Evolutionary conservation across 208 protist species (phyloP).

Genomic region (Leishmania martiniquensis): DNA sequence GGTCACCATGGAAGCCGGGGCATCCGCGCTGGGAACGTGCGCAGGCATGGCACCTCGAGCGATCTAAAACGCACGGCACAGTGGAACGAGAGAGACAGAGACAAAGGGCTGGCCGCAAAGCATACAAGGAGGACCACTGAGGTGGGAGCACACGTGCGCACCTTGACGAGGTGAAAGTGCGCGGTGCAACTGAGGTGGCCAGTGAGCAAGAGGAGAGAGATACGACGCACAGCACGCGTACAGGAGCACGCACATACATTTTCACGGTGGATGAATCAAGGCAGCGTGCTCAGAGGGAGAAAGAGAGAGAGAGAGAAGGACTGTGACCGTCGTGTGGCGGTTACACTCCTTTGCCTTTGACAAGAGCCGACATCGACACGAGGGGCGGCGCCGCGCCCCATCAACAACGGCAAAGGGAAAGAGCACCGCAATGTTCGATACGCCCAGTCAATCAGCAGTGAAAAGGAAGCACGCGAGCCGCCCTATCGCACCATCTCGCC

Average conservation of each 20-base stretch:
- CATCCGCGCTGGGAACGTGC: neutral
- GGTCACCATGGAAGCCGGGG: slow-evolving; percentile 25
- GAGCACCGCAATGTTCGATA: neutral
- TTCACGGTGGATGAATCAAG: neutral
- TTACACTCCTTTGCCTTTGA: neutral
- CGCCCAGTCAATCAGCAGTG: neutral
- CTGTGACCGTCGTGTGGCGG: neutral
- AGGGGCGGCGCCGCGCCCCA: neutral
- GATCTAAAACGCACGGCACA: slow-evolving; percentile 4
- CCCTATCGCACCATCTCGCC: neutral
- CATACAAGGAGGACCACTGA: neutral
- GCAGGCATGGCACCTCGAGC: slow-evolving; percentile 3
- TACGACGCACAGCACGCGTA: neutral
- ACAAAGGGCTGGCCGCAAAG: neutral
- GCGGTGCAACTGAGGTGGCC: neutral
- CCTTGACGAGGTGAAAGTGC: neutral
- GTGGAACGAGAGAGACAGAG: neutral
- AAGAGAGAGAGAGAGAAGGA: neutral
- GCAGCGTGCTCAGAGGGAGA: neutral
- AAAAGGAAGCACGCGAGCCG: neutral
- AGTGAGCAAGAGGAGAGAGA: neutral
- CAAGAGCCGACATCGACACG: neutral
- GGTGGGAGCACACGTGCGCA: neutral
- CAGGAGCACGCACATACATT: neutral
- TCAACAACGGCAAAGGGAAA: neutral